Base-by-base conservation (phyloP, 805 yeast genomes). In the Cyberlindnera petersonii region DNA sequence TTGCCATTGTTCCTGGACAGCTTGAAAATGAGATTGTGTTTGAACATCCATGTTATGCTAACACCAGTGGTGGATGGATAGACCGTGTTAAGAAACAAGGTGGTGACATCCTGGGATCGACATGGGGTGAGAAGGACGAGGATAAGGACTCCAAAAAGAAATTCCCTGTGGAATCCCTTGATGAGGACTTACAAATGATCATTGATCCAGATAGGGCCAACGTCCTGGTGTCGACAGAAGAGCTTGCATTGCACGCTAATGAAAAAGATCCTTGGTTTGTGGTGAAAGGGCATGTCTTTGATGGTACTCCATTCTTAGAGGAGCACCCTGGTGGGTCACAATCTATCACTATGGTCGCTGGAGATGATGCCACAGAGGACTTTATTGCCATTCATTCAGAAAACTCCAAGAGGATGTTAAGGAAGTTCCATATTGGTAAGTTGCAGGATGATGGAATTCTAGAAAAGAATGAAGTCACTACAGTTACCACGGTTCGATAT, bases 251-350 rank as follows among this genome's bases (percentile, higher is more conserved):
- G 16, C 50, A 47, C 20, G 34, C 22, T 5, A 39, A 35, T 35
- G 40, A 33, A 16, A 38, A 39, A 19, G 33, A 37, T 24, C 48
- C 48, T 5, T 47, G 50, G 50, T 41, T 47, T 26, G 39, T 40
- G 64, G 70, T 27, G 70, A 59, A 53, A 51, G 60, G 63, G 6
- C 60, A 58, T 28, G 68, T 65, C 4, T 65, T 61, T 42, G 61
- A 62, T 31, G 66, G 65, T 22, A 50, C 61, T 6, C 48, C 46
- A 7, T 65, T 59, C 37, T 42, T 64, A 10, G 55, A 58, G 24
- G 63, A 59, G 16, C 65, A 62, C 35, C 63, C 61, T 5, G 65
- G 65, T 20, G 57, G 55, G 7, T 50, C 50, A 1, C 57, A 59
- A 26, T 44, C 55, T 24, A 53, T 53, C 23, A 48, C 53, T 2